These are phyloP conservation scores for Tanozyma kutaoensis DNA, from an alignment of 805 yeast species.

Conservation along the genomic window DNA sequence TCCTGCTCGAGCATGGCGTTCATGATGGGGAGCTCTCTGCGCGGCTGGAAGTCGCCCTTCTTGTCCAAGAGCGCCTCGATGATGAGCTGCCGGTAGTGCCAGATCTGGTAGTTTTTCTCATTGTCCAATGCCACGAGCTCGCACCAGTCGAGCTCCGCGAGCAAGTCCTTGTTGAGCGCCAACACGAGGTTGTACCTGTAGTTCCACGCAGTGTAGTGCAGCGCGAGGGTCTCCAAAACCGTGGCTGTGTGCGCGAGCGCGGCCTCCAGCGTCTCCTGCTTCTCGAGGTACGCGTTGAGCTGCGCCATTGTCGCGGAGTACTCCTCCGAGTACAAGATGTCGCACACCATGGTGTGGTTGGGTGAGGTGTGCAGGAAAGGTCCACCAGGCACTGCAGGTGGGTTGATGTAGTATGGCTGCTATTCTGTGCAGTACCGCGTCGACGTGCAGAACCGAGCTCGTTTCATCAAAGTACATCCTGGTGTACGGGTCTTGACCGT, in stretches of 20 bases:
- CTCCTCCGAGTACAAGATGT: conserved; percentile 58
- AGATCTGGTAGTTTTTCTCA: conserved; percentile 91
- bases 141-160: conserved; percentile 65
- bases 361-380: no score
- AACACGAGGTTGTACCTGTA: conserved; percentile 44
- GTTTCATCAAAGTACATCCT: no score
- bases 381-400: no score
- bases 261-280: conserved; percentile 53
- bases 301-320: conserved; percentile 50
- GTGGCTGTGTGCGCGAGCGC: conserved; percentile 53
- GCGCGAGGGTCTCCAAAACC: conserved; percentile 61
- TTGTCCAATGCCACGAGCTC: conserved; percentile 61
- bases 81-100: conserved; percentile 79
- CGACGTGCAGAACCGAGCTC: no score
- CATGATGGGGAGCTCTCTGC: conserved; percentile 54
- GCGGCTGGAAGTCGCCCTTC: conserved; percentile 17
- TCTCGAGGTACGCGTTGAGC: conserved; percentile 43
- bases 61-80: conserved; percentile 16
- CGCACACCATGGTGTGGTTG: no score
- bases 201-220: conserved; percentile 87
- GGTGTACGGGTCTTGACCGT: no score
- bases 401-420: no score
- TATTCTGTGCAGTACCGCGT: no score
- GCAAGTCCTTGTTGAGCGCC: conserved; percentile 21
- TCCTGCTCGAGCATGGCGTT: conserved; percentile 64